Percentiles rank a stretch among this genome's conserved stretches.
These are phyloP conservation scores for Pseudocohnilembus persalinus DNA, from an alignment of 169 alveolate species.

Conservation along the genomic window DNA sequence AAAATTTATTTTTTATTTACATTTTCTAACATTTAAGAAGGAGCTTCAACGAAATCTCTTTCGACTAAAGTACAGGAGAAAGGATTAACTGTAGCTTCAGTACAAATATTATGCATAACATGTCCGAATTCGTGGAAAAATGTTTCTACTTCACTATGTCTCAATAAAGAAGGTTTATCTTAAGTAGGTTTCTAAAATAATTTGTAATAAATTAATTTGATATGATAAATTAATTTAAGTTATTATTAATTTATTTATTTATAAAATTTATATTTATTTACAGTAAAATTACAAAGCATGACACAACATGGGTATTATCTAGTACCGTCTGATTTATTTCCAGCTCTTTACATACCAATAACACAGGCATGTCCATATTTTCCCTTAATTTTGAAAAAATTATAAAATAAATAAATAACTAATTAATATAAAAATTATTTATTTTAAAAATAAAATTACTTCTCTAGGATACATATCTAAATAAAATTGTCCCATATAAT, in stretches of 20 bases:
- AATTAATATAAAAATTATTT: too few relatives aligned
- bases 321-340: not conserved
- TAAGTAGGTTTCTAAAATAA: slow-evolving; percentile 5
- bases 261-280: too few relatives aligned
- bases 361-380: not conserved
- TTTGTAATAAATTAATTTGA: too few relatives aligned
- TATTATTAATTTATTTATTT: too few relatives aligned
- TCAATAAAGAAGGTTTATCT: slow-evolving; percentile 27
- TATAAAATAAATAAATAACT: too few relatives aligned
- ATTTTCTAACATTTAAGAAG: slow-evolving; percentile 36
- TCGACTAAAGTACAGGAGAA: slow-evolving; percentile 9
- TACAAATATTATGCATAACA: slow-evolving; percentile 38
- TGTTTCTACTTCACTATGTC: slow-evolving; percentile 36
- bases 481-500: not conserved
- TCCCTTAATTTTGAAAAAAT: not conserved
- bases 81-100: slow-evolving; percentile 19
- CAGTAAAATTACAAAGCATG: not conserved
- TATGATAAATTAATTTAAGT: not conserved
- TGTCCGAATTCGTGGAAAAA: slow-evolving; percentile 47
- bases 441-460: too few relatives aligned
- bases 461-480: not conserved
- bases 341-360: not conserved
- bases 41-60: slow-evolving; percentile 40
- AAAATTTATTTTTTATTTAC: not conserved
- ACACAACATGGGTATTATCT: not conserved